Base-by-base conservation (phyloP, 495 filamentous ascomycete genomes). In the Hypoxylon trugodes region DNA sequence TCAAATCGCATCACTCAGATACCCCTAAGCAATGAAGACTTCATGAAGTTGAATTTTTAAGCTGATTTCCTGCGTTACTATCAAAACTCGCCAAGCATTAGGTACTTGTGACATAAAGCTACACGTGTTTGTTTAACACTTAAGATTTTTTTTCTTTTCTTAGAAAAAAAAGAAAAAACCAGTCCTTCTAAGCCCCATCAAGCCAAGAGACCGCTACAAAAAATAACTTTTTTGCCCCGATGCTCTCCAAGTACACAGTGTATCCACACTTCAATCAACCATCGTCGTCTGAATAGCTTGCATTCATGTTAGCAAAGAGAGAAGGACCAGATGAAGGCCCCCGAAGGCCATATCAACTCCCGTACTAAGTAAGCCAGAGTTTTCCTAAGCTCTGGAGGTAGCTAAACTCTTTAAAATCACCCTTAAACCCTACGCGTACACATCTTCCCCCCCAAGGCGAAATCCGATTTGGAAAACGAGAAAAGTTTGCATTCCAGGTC, bases 131-230 rank as follows among this genome's bases (percentile, higher is more conserved):
- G 26, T n/a, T 28, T 25, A 37, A 46, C 36, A 43, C 24, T 30
- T n/a, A 16, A 42, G 18, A 64, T 57, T 45, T n/a, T n/a, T n/a
- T n/a, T n/a, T n/a, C n/a, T n/a, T n/a, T n/a, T n/a, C n/a, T n/a
- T n/a, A n/a, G n/a, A n/a, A n/a, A n/a, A n/a, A n/a, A n/a, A n/a
- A n/a, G n/a, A n/a, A n/a, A 51, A 45, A 30, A 40, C 19, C 10
- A 1, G 10, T 21, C 33, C 61, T 10, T 41, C 33, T 37, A 37
- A 56, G 28, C 36, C 56, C 50, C 13, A 45, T 37, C 55, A n/a
- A 53, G 56, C 50, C 49, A 56, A 60, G 48, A 65, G 48, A 65
- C 55, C 41, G 26, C 18, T 25, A 60, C 42, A 55, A 40, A 46
- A 40, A 55, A 30, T 42, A 21, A n/a, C n/a, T n/a, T n/a, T 38